phyloP scores from a whole-genome alignment of 2,329 filamentous ascomycete species.

The Nemania bipapillata region DNA sequence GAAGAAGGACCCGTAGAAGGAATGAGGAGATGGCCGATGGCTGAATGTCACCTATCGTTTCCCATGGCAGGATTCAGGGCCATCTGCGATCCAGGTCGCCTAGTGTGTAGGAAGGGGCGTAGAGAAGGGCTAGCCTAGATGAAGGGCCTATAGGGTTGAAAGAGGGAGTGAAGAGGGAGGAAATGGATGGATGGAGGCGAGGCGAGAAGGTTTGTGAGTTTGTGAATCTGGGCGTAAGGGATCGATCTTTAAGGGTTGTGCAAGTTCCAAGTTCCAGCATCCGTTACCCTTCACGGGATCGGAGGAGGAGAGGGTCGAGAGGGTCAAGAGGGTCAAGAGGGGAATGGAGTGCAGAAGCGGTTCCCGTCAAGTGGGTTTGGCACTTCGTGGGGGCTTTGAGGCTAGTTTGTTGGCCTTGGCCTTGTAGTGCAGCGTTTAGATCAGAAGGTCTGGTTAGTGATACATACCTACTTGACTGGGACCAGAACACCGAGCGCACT shows the following conservation, averaged over 20 bases:
- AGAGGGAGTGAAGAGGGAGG: neutral
- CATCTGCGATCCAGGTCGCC: slow-evolving; percentile 17
- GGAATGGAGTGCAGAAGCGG: slow-evolving; percentile 16
- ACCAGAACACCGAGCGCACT: no score
- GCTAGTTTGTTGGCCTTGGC: slow-evolving; percentile 2
- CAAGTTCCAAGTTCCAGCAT: slow-evolving; percentile 30
- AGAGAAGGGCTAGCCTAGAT: slow-evolving; percentile 11
- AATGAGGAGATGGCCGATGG: slow-evolving; percentile 2
- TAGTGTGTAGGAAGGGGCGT: slow-evolving; percentile 4
- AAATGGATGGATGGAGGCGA: neutral
- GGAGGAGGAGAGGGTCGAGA: slow-evolving; percentile 35
- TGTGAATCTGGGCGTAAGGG: slow-evolving; percentile 10
- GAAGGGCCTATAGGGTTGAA: slow-evolving; percentile 14
- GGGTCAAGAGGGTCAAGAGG: slow-evolving; percentile 9
- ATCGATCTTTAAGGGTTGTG: slow-evolving; percentile 32
- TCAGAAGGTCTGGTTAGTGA: slow-evolving; percentile 9
- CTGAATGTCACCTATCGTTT: slow-evolving; percentile 20
- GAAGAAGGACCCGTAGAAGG: neutral
- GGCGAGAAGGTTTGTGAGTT: slow-evolving; percentile 12
- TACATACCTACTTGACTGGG: neutral
- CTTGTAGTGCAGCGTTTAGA: neutral
- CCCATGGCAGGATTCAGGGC: slow-evolving; percentile 19
- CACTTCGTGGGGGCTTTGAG: slow-evolving; percentile 29
- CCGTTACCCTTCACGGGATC: slow-evolving; percentile 44
- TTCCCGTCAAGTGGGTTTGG: slow-evolving; percentile 31